Percentiles rank a stretch among this genome's conserved stretches.
phyloP scores from a whole-genome alignment of 306 rosid genomes.

The Cicer judaicum region DNA sequence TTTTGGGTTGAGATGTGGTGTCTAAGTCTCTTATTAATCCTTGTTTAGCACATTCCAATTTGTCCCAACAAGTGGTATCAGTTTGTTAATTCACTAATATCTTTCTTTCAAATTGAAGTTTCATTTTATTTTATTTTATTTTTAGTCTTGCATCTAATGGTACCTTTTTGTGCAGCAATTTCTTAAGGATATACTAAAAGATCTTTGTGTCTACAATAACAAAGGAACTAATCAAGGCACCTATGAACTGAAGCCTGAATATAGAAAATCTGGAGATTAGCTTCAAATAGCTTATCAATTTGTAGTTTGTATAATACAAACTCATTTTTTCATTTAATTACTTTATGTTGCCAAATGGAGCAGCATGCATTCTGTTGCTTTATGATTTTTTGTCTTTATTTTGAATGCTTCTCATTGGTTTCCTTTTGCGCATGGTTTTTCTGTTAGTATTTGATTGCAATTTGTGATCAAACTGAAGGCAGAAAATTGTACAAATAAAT shows the following conservation, averaged over 20 bases:
- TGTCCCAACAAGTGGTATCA: no score
- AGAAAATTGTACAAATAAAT: no score
- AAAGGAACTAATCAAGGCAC: conserved; percentile 90
- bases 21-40: no score
- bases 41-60: no score
- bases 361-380: conserved; percentile 28
- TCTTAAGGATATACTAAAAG: conserved; percentile 88
- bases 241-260: conserved; percentile 92
- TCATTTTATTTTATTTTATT: background rate
- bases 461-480: no score
- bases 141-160: conserved; percentile 4
- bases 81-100: no score
- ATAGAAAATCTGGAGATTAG: conserved; percentile 66
- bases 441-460: no score
- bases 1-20: no score
- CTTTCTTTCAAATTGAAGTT: background rate
- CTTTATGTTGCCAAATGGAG: conserved; percentile 31
- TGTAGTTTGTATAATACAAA: background rate
- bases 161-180: conserved; percentile 71
- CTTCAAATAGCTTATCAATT: conserved; percentile 41
- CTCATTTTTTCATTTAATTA: conserved; percentile 28
- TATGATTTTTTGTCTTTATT: background rate
- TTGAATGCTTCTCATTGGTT: background rate
- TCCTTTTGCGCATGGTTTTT: no score
- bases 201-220: conserved; percentile 86